A percentile compares a stretch with the other conserved stretches of the same genome.
These are phyloP conservation scores for Penicillium mononematosum DNA, from an alignment of 495 filamentous ascomycete genomes.

Conservation along the genomic window DNA sequence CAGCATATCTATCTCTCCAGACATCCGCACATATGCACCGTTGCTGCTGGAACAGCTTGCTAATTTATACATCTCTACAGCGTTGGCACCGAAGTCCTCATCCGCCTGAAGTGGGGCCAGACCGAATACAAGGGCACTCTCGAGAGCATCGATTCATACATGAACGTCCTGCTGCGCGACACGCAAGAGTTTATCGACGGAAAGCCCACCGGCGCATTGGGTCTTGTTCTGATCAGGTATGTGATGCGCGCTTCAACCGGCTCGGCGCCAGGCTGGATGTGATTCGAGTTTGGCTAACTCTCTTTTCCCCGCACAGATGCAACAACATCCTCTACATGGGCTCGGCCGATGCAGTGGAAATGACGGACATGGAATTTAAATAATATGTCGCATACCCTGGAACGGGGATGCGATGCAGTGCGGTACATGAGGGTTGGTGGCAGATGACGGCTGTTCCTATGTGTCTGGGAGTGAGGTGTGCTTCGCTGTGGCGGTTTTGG, in stretches of 20 bases:
- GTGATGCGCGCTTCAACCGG: conserved; percentile 15
- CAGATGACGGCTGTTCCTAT: not conserved
- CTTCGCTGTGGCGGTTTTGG: not conserved
- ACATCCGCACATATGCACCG: not conserved
- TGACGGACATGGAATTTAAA: conserved; percentile 52
- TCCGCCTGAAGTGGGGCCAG: conserved; percentile 96
- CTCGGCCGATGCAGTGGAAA: conserved; percentile 57
- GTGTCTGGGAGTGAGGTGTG: not conserved
- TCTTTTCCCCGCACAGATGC: conserved; percentile 52
- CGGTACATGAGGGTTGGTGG: conserved; percentile 1
- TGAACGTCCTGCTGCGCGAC: conserved; percentile 90
- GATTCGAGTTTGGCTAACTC: conserved; percentile 20
- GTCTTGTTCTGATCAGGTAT: conserved; percentile 89
- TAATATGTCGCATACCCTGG: conserved; percentile 21
- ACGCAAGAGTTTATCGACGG: conserved; percentile 91
- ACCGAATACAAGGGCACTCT: conserved; percentile 93
- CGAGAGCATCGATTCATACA: conserved; percentile 93
- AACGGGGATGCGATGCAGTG: not conserved
- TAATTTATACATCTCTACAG: conserved; percentile 40
- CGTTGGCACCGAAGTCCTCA: conserved; percentile 83
- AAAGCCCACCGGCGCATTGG: conserved; percentile 77
- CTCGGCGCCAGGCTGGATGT: not conserved
- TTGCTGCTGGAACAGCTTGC: not conserved
- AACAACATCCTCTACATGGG: conserved; percentile 96
- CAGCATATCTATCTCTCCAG: not conserved